Evolutionary conservation across 345 rosid genomes (phyloP).

Genomic region (Salix udensis): DNA sequence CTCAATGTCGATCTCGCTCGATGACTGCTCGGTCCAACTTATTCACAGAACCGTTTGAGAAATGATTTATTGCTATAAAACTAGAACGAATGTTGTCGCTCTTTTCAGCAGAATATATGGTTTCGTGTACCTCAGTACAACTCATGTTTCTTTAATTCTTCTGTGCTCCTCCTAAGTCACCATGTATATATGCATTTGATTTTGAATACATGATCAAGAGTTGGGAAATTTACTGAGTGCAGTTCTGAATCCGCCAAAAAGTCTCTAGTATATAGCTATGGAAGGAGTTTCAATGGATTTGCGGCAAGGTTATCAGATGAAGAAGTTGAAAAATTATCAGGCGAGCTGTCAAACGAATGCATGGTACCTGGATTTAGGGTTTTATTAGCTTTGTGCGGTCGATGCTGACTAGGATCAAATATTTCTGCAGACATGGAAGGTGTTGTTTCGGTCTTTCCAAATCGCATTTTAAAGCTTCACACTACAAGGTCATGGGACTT

Average conservation of each 20-base stretch:
- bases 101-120: background rate
- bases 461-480: constrained; percentile 21
- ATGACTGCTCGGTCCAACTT: too few species aligned
- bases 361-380: background rate
- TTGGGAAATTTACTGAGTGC: constrained; percentile 4
- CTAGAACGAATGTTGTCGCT: too few species aligned
- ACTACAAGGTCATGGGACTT: constrained; percentile 37
- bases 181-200: background rate
- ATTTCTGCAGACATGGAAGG: constrained; percentile 20
- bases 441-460: constrained; percentile 29
- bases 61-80: too few species aligned
- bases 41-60: too few species aligned
- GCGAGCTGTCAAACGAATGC: constrained; percentile 17
- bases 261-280: constrained; percentile 36
- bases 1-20: too few species aligned
- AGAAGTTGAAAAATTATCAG: constrained; percentile 33
- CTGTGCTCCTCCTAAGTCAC: background rate
- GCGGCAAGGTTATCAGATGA: constrained; percentile 40
- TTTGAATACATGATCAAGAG: background rate
- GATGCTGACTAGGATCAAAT: background rate
- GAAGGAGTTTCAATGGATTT: constrained; percentile 41
- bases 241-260: constrained; percentile 27
- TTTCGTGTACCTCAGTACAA: background rate
- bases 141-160: background rate
- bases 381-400: background rate